These are phyloP conservation scores for Castanea sativa DNA, from an alignment of 306 rosid species.

Conservation along the genomic window DNA sequence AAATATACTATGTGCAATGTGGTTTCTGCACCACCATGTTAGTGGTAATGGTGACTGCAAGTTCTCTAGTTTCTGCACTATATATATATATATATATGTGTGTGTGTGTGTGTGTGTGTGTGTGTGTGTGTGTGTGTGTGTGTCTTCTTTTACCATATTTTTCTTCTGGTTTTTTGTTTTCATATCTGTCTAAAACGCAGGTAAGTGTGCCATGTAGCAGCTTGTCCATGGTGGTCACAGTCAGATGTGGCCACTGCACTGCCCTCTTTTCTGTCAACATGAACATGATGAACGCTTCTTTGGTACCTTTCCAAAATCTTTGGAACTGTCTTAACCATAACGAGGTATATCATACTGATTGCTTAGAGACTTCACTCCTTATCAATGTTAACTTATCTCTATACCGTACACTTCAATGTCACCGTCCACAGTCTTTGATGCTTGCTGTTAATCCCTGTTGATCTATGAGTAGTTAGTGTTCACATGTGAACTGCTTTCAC, in stretches of 20 bases:
- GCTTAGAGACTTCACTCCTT: background rate
- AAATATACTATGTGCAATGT: slow-evolving; percentile 86
- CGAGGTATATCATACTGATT: slow-evolving; percentile 29
- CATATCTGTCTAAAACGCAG: slow-evolving; percentile 34
- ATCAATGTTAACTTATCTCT: background rate
- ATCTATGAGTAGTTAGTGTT: background rate
- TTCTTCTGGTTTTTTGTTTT: background rate
- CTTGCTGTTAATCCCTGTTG: too few relatives aligned
- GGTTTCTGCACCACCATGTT: slow-evolving; percentile 80
- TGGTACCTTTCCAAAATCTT: slow-evolving; percentile 69
- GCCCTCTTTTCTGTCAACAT: slow-evolving; percentile 79
- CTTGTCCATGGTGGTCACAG: slow-evolving; percentile 82
- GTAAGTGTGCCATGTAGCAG: slow-evolving; percentile 95
- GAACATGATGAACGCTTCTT: slow-evolving; percentile 87
- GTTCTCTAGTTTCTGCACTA: background rate
- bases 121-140: too few relatives aligned
- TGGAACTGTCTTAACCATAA: slow-evolving; percentile 61
- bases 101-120: too few relatives aligned
- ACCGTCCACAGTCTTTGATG: background rate
- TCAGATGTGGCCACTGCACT: slow-evolving; percentile 90
- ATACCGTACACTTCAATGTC: background rate
- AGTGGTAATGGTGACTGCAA: slow-evolving; percentile 45
- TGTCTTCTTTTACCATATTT: background rate
- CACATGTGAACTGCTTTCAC: background rate
- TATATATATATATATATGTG: too few relatives aligned